A percentile compares a stretch with the other conserved stretches of the same genome.
Evolutionary conservation across 495 filamentous ascomycete species (phyloP).

Genomic region (Parathielavia appendiculata): DNA sequence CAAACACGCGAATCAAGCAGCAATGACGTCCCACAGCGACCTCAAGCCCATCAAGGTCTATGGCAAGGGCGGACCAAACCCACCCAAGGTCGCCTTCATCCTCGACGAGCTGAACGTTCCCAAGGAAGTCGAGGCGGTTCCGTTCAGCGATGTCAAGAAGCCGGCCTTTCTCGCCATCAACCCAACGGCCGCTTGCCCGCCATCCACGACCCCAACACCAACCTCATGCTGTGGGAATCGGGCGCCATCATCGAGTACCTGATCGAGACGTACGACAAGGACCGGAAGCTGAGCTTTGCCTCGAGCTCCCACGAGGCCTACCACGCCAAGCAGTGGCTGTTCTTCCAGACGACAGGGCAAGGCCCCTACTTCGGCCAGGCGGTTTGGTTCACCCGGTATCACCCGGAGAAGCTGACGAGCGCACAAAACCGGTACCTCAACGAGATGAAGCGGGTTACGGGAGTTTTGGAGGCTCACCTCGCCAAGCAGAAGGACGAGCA

Average conservation of each 20-base stretch:
- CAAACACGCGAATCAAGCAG: neutral
- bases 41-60: slow-evolving; percentile 38
- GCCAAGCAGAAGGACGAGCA: slow-evolving; percentile 36
- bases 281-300: slow-evolving; percentile 53
- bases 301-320: slow-evolving; percentile 45
- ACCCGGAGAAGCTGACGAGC: slow-evolving; percentile 54
- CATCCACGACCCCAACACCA: slow-evolving; percentile 65
- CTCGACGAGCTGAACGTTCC: slow-evolving; percentile 59
- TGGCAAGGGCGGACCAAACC: slow-evolving; percentile 39
- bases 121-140: slow-evolving; percentile 42
- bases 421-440: slow-evolving; percentile 56
- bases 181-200: slow-evolving; percentile 63
- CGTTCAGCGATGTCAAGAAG: slow-evolving; percentile 52
- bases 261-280: slow-evolving; percentile 63
- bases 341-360: slow-evolving; percentile 64
- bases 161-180: slow-evolving; percentile 54
- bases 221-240: slow-evolving; percentile 63
- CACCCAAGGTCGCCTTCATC: slow-evolving; percentile 56
- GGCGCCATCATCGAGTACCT: slow-evolving; percentile 71
- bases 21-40: slow-evolving; percentile 9
- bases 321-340: slow-evolving; percentile 58
- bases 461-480: slow-evolving; percentile 53
- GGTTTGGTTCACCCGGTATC: slow-evolving; percentile 43
- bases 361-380: slow-evolving; percentile 63
- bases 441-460: slow-evolving; percentile 56